Evolutionary conservation across 2,329 filamentous ascomycete species (phyloP).

Genomic region (Pleoardoris graminearum): DNA sequence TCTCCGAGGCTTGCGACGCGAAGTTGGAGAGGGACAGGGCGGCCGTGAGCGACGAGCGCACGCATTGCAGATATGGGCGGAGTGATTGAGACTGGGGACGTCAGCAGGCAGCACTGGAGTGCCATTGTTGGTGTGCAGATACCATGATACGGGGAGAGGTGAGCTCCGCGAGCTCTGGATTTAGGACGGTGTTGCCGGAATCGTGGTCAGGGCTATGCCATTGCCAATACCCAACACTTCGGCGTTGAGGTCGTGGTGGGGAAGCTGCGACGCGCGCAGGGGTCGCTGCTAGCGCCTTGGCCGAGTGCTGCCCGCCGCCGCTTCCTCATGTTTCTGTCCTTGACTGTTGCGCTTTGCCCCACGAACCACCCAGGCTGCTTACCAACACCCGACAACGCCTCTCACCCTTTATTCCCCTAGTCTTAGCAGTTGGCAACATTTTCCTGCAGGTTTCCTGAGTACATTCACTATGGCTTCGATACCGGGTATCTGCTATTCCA

Average conservation of each 20-base stretch:
- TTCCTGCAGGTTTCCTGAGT: neutral
- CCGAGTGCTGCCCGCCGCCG: conserved; percentile 5
- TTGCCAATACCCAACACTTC: conserved; percentile 25
- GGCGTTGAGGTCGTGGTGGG: conserved; percentile 28
- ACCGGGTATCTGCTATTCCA: conserved; percentile 32
- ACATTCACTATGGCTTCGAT: conserved; percentile 40
- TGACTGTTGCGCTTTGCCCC: conserved; percentile 34
- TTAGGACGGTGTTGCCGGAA: conserved; percentile 22
- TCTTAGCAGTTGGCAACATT: conserved; percentile 2
- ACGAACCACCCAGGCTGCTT: too few relatives aligned
- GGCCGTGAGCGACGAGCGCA: conserved; percentile 90
- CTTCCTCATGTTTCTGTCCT: conserved; percentile 36
- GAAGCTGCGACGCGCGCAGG: conserved; percentile 27
- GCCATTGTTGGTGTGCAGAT: conserved; percentile 7
- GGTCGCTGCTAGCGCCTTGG: conserved; percentile 23
- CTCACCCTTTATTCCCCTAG: conserved; percentile 14
- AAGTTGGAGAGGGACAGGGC: conserved; percentile 96
- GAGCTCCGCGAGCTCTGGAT: conserved; percentile 20
- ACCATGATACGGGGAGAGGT: conserved; percentile 36
- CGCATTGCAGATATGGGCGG: conserved; percentile 93
- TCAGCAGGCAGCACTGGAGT: conserved; percentile 26
- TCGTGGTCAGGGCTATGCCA: conserved; percentile 30
- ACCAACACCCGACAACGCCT: conserved; percentile 19
- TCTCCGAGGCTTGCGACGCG: conserved; percentile 92
- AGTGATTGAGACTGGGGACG: conserved; percentile 82